Percentiles rank a stretch among this genome's conserved stretches.
Evolutionary conservation across 2,329 filamentous ascomycete species (phyloP).

Genomic region (Sporothrix pallida): DNA sequence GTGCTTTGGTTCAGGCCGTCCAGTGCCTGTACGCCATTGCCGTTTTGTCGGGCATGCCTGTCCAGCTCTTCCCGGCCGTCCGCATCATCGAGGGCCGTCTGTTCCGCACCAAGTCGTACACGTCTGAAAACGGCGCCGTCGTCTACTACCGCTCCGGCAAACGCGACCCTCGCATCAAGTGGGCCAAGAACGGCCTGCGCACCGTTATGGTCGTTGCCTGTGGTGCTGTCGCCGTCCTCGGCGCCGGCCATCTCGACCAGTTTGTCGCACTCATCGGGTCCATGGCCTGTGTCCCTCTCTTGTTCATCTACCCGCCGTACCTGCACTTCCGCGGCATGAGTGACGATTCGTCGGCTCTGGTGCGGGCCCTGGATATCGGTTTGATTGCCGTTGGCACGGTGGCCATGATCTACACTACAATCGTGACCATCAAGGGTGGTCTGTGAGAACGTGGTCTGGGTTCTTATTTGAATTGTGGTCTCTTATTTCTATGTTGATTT

Average conservation of each 20-base stretch:
- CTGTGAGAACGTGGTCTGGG: background rate
- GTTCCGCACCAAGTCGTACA: slow-evolving; percentile 54
- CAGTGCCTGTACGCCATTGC: slow-evolving; percentile 77
- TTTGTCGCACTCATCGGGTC: slow-evolving; percentile 77
- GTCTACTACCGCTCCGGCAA: slow-evolving; percentile 64
- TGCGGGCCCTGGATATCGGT: slow-evolving; percentile 56
- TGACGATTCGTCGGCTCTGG: slow-evolving; percentile 50
- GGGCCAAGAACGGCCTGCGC: slow-evolving; percentile 76
- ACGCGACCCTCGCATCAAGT: slow-evolving; percentile 68
- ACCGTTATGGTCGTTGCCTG: slow-evolving; percentile 63
- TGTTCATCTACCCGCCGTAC: slow-evolving; percentile 77
- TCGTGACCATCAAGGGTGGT: slow-evolving; percentile 54
- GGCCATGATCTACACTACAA: slow-evolving; percentile 75
- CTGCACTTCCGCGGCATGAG: slow-evolving; percentile 73
- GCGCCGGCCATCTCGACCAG: slow-evolving; percentile 72
- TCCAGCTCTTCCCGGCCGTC: slow-evolving; percentile 75
- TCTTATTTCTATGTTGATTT: background rate
- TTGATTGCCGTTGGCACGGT: slow-evolving; percentile 15
- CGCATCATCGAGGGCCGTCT: slow-evolving; percentile 72
- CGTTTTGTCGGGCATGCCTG: slow-evolving; percentile 74
- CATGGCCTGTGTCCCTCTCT: slow-evolving; percentile 74
- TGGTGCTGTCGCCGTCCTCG: slow-evolving; percentile 65
- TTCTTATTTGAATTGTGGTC: background rate
- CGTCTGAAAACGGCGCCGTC: slow-evolving; percentile 3
- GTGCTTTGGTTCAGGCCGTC: slow-evolving; percentile 74